Evolutionary conservation across 208 protist genomes (phyloP), one percentile per base, ranked within the genome.

Genomic region (Trypanosomatidae sp.): DNA sequence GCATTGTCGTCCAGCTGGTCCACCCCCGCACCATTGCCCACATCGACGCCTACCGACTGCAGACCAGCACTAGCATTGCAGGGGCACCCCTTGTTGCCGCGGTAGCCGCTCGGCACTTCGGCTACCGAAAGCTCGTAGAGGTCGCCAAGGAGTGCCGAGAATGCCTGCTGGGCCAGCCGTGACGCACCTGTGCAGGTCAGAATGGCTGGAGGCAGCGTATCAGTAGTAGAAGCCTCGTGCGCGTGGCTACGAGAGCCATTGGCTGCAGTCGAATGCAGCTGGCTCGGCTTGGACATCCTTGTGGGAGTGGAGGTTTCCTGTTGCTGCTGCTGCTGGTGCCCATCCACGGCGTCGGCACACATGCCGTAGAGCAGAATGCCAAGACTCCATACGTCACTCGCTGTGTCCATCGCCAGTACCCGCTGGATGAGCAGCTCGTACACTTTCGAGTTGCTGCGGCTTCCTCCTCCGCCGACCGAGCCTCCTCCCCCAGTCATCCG

Each of bases 311-410:
- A 22, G 2, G 58, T 4, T 41, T 59, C 15, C 53, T 59, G 53
- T 28, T 62, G 60, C 41, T 33, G 69, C 41, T 53, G 25, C n/a
- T 28, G 72, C 30, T 28, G 67, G 0, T 46, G 43, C 17, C 64
- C 36, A 19, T 43, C 47, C 30, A 75, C 10, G 9, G 50, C 47
- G 58, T 73, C 78, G 6, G 69, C 64, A 49, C 58, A 66, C 70
- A 79, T 75, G 43, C 62, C 53, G 62, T 83, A 83, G 36, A 83
- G 62, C 43, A 83, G 67, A 60, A 83, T 25, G 1, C 79, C 79
- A 4, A 83, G 46, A 19, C 79, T 75, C 79, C 79, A 83, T 52
- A 80, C 25, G 44, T 83, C 79, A 47, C 68, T 69, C 36, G 74
- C 65, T 41, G 73, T 79, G 53, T 83, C 71, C 69, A 68, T 68